phyloP scores from a whole-genome alignment of 306 rosid genomes.

The Vigna hirtella region DNA sequence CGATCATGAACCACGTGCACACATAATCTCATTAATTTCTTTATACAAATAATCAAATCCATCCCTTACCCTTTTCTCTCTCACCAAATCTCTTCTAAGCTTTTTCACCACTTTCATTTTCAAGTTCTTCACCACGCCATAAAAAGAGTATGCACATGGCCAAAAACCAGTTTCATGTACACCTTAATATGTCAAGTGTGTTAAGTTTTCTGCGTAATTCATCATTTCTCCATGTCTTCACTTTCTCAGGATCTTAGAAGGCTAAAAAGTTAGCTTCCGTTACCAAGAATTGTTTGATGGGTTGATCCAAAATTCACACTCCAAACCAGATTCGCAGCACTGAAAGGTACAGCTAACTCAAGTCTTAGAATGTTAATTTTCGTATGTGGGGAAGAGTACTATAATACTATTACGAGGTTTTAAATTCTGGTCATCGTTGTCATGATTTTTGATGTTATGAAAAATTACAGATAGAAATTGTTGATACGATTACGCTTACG shows the following conservation, averaged over 20 bases:
- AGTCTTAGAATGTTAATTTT: slow-evolving; percentile 11
- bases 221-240: slow-evolving; percentile 7
- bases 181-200: neutral
- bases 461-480: neutral
- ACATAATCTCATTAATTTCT: slow-evolving; percentile 40
- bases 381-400: neutral
- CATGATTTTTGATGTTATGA: neutral
- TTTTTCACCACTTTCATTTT: slow-evolving; percentile 37
- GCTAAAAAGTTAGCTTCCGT: slow-evolving; percentile 31
- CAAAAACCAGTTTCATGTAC: slow-evolving; percentile 14
- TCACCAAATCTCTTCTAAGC: slow-evolving; percentile 25
- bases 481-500: neutral
- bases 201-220: slow-evolving; percentile 6
- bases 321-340: slow-evolving; percentile 39
- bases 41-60: slow-evolving; percentile 44
- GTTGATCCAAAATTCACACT: slow-evolving; percentile 44
- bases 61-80: slow-evolving; percentile 38
- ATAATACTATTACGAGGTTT: neutral
- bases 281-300: slow-evolving; percentile 48
- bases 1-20: slow-evolving; percentile 84
- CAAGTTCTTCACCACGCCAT: slow-evolving; percentile 6
- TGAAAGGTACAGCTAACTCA: slow-evolving; percentile 40
- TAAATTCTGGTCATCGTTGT: neutral
- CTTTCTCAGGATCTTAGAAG: slow-evolving; percentile 40
- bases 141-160: neutral